Base-by-base conservation (phyloP, 2,329 filamentous ascomycete genomes). In the Penicillium freii region DNA sequence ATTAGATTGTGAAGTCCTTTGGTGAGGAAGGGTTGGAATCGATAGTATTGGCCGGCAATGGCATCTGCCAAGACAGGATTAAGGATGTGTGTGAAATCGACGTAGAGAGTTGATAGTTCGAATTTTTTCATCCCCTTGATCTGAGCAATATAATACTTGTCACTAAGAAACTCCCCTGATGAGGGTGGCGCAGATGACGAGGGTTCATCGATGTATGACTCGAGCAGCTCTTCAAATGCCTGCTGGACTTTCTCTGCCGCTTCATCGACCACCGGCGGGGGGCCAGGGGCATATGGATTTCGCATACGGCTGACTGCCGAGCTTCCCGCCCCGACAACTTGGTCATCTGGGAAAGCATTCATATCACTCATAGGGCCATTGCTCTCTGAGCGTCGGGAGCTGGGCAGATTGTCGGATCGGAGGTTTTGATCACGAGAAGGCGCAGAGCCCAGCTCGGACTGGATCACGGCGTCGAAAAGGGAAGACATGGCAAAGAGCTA, bases 1-100 rank as follows among this genome's bases (percentile, higher is more conserved):
- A 99, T 95, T 76, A 96, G 86, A 69, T 92, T 95, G 78, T 99
- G 92, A 43, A 99, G 80, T 27, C 89, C 92, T 62, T 89, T 86
- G 23, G 90, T 91, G 69, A 99, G 84, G 73, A 94, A 99, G 3
- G 94, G 94, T 25, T 95, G 82, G 73, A 96, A 96, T 65, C 94
- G 90, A 75, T 97, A 97, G 80, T 97, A 97, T 70, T 95, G 89
- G 67, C 87, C 87, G 64, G 92, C 88, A 61, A 97, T 89, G 50
- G 91, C 93, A 60, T 91, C 87, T 42, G 93, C 91, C 51, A 99
- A 80, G 57, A 89, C 87, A 52, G 89, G 90, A 65, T 92, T 89
- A 67, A 89, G 87, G 31, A 99, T 80, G 74, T 99, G 94, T 64
- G 87, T 90, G 76, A 78, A 88, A 67, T 88, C 85, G 64, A 88